Conservation (phyloP, 1,139 yeast genomes). For the Taphrina deformans region DNA sequence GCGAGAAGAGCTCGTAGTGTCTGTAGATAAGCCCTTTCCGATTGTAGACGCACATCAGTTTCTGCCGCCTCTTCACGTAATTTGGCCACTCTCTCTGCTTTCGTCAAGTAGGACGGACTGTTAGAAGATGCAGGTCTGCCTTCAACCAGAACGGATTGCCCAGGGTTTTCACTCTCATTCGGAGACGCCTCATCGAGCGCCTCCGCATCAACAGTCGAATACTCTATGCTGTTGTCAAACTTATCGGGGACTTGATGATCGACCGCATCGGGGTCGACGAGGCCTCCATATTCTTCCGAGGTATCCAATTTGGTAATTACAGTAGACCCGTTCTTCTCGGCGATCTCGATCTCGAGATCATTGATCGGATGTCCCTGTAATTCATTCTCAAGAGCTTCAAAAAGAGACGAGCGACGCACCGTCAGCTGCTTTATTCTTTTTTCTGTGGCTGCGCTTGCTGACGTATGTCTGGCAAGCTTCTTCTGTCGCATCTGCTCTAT, state of each 20-base stretch:
- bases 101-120: background rate
- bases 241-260: too few species aligned
- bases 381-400: constrained; percentile 6
- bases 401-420: background rate
- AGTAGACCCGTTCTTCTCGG: background rate
- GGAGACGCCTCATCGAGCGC: background rate
- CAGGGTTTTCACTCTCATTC: background rate
- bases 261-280: background rate
- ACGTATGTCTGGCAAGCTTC: constrained; percentile 5
- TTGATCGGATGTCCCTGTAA: background rate
- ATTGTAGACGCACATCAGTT: constrained; percentile 1
- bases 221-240: too few species aligned
- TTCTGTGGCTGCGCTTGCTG: background rate
- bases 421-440: background rate
- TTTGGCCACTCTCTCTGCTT: background rate
- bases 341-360: background rate
- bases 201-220: too few species aligned
- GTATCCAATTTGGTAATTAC: background rate
- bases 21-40: background rate
- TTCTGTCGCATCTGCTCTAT: constrained; percentile 14
- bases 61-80: background rate
- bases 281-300: background rate
- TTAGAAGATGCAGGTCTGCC: background rate
- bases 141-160: background rate
- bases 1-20: background rate